Percentiles rank a stretch among this genome's conserved stretches.
These are phyloP conservation scores for Parasitella parasitica DNA, from an alignment of 371 early-diverging fungal genomes.

Conservation along the genomic window DNA sequence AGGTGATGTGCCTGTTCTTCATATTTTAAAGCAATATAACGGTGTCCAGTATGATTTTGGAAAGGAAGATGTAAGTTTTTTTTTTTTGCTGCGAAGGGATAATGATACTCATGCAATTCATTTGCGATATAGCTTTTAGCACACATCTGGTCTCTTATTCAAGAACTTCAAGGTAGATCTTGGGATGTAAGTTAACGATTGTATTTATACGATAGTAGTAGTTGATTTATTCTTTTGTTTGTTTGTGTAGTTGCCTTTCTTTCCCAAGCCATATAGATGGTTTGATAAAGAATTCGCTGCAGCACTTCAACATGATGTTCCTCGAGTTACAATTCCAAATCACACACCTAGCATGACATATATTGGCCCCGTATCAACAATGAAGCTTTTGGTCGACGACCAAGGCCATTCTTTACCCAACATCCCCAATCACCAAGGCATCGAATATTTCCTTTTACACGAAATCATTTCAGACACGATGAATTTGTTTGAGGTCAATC, in stretches of 20 bases:
- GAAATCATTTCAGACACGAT: constrained; percentile 81
- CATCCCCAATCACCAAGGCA: constrained; percentile 53
- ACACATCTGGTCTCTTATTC: constrained; percentile 69
- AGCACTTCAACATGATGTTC: constrained; percentile 67
- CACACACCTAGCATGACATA: constrained; percentile 28
- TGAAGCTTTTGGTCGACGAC: constrained; percentile 49
- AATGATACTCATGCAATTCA: neutral
- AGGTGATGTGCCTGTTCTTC: constrained; percentile 37
- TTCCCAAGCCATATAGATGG: constrained; percentile 58
- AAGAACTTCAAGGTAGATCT: constrained; percentile 52
- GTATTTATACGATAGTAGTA: neutral
- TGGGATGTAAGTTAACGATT: constrained; percentile 59
- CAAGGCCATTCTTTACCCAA: constrained; percentile 28
- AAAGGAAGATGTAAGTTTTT: constrained; percentile 55
- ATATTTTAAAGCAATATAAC: constrained; percentile 57
- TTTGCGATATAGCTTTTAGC: constrained; percentile 53
- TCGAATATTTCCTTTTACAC: constrained; percentile 75
- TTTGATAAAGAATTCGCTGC: constrained; percentile 58
- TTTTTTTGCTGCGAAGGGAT: too few species aligned
- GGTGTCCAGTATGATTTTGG: constrained; percentile 46
- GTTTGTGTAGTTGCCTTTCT: constrained; percentile 35
- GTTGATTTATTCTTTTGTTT: too few species aligned
- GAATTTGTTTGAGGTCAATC: constrained; percentile 75
- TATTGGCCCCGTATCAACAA: constrained; percentile 23
- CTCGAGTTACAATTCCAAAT: constrained; percentile 47